Evolutionary conservation across 2,329 filamentous ascomycete genomes (phyloP).

Genomic region (Thyridium curvatum): DNA sequence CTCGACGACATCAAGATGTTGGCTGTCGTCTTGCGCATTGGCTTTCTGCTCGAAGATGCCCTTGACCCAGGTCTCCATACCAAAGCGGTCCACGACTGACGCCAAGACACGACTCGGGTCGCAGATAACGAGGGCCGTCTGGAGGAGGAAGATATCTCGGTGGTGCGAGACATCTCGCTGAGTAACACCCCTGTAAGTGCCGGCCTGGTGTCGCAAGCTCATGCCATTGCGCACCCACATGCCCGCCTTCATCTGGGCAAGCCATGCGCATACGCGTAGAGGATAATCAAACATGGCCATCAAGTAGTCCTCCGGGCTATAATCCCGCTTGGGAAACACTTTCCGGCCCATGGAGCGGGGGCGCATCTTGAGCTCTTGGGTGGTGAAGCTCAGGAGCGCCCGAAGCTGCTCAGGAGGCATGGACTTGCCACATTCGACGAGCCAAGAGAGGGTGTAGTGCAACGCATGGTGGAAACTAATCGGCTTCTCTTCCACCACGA

Average conservation of each 20-base stretch:
- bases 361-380: constrained; percentile 61
- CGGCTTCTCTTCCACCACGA: constrained; percentile 78
- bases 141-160: constrained; percentile 87
- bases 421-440: constrained; percentile 80
- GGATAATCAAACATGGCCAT: constrained; percentile 90
- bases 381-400: constrained; percentile 64
- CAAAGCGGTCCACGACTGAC: constrained; percentile 86
- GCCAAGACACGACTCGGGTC: constrained; percentile 77
- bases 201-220: constrained; percentile 89
- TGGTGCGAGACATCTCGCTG: constrained; percentile 92
- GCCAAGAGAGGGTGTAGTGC: constrained; percentile 94
- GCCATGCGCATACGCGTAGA: constrained; percentile 87
- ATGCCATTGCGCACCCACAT: constrained; percentile 99
- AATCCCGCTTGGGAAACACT: constrained; percentile 48
- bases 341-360: constrained; percentile 56
- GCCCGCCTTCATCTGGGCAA: constrained; percentile 95
- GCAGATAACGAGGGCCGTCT: constrained; percentile 84
- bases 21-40: constrained; percentile 73
- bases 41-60: constrained; percentile 70
- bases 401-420: constrained; percentile 63
- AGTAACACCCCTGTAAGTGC: constrained; percentile 82
- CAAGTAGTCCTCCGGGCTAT: constrained; percentile 68
- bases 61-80: constrained; percentile 80
- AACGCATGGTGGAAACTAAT: constrained; percentile 98
- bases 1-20: constrained; percentile 89